Evolutionary conservation across 768 basidiomycete genomes (phyloP), one percentile per base, ranked within the genome.

Genomic region (Hygrophoropsis aurantiaca): DNA sequence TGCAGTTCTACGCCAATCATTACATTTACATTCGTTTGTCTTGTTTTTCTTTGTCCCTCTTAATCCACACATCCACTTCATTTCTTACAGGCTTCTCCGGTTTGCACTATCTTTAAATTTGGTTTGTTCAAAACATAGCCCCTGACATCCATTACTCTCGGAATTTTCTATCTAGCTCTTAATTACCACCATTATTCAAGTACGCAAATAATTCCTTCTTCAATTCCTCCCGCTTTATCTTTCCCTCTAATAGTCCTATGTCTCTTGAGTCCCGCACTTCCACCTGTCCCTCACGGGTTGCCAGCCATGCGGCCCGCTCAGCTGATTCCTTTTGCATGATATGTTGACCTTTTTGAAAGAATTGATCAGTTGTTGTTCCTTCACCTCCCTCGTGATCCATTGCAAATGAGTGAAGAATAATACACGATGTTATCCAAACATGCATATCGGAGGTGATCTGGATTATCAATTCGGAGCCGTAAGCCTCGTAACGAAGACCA

Each of bases 301-400:
- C 44, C 38, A 19, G n/a, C 19, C 21, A 30, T 11, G 40, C 49
- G 23, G 39, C 44, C 45, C 42, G 5, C 1, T 20, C 13, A 30
- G 5, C 6, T 15, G 21, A 7, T 42, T 51, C 49, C 15, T 51
- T 37, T 13, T 26, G 34, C 18, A 51, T 21, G 9, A 42, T 44
- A 13, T 40, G 19, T 6, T 41, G 27, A 11, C 53, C 50, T 6
- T 51, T 51, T 3, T 18, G 38, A 54, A 32, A 47, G 16, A 46
- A 45, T 6, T 2, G 3, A 27, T 54, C 50, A 3, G 11, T 4
- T 9, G 24, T 11, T 15, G 38, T 23, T 27, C 50, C 42, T 21
- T 46, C 37, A 0, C 44, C 49, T 34, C 27, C 42, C 27, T 53
- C 23, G 44, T 55, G 44, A 10, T 15, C 38, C 71, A 52, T 72